Conservation (phyloP, 2,329 filamentous ascomycete species). For the Tolypocladium ovalisporum region DNA sequence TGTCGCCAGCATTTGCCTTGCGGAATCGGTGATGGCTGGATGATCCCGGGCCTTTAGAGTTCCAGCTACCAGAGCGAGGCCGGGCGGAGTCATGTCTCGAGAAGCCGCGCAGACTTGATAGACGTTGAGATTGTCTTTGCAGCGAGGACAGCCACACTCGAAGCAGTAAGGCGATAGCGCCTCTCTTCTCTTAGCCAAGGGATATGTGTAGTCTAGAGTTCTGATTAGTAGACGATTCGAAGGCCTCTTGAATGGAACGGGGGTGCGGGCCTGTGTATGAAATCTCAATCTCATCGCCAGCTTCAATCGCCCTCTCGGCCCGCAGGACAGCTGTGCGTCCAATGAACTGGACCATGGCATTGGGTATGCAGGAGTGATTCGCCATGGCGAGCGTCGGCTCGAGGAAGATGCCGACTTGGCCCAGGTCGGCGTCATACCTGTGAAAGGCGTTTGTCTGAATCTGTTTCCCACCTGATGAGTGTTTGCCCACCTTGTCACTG, state of each 20-base stretch:
- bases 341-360: conserved; percentile 45
- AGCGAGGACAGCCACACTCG: conserved; percentile 38
- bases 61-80: conserved; percentile 32
- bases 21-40: conserved; percentile 11
- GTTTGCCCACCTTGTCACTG: not conserved
- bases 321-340: conserved; percentile 39
- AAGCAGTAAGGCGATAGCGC: conserved; percentile 41
- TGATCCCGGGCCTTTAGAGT: conserved; percentile 17
- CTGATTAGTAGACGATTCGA: not conserved
- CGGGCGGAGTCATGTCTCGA: conserved; percentile 31
- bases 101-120: conserved; percentile 38
- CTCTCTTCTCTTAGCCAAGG: conserved; percentile 28
- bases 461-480: conserved; percentile 21
- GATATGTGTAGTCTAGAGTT: conserved; percentile 34
- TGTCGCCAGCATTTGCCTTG: conserved; percentile 8
- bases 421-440: conserved; percentile 39
- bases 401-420: conserved; percentile 43
- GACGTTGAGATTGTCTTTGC: conserved; percentile 37
- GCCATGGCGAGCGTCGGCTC: conserved; percentile 45
- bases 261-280: conserved; percentile 47
- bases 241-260: not conserved
- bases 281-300: conserved; percentile 47
- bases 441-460: conserved; percentile 54
- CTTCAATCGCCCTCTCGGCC: conserved; percentile 35
- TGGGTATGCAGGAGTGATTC: conserved; percentile 53